A percentile compares a stretch with the other conserved stretches of the same genome.
These are phyloP conservation scores for Debaryomyces sp. DNA, from an alignment of 1,139 yeast genomes.

Conservation along the genomic window DNA sequence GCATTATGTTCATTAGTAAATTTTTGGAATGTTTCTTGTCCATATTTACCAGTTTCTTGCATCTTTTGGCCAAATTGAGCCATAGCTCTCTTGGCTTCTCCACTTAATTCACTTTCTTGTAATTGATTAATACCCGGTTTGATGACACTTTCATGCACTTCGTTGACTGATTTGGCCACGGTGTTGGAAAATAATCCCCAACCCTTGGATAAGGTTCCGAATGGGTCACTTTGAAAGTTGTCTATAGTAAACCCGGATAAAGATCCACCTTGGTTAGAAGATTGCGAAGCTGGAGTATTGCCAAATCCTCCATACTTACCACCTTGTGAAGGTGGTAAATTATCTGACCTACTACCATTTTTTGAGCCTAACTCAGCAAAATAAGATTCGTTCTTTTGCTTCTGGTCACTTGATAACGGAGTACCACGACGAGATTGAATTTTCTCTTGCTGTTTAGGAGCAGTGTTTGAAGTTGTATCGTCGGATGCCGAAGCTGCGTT, in stretches of 20 bases:
- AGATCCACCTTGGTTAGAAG: slow-evolving; percentile 29
- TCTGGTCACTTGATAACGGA: slow-evolving; percentile 44
- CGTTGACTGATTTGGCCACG: slow-evolving; percentile 79
- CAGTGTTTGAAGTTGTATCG: slow-evolving; percentile 14
- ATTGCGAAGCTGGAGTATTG: slow-evolving; percentile 57
- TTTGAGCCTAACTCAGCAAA: slow-evolving; percentile 77
- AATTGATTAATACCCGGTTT: slow-evolving; percentile 85
- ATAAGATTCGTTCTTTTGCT: slow-evolving; percentile 72
- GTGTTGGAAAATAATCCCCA: slow-evolving; percentile 91
- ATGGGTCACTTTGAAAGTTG: slow-evolving; percentile 80
- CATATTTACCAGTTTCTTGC: slow-evolving; percentile 83
- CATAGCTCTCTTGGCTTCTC: slow-evolving; percentile 87
- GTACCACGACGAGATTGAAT: slow-evolving; percentile 47
- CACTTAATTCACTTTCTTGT: slow-evolving; percentile 76
- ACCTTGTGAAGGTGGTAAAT: slow-evolving; percentile 91
- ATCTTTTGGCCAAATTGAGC: slow-evolving; percentile 94
- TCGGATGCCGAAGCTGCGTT: slow-evolving; percentile 1
- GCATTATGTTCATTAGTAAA: slow-evolving; percentile 55
- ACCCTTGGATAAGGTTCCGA: slow-evolving; percentile 86
- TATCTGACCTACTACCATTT: slow-evolving; percentile 73
- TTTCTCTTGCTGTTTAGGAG: slow-evolving; percentile 27
- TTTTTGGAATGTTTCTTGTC: slow-evolving; percentile 63
- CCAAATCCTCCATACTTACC: slow-evolving; percentile 94
- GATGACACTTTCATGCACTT: slow-evolving; percentile 85
- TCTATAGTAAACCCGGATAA: slow-evolving; percentile 67